Conservation (phyloP, 2,329 filamentous ascomycete species). For the Botrytis galanthina region DNA sequence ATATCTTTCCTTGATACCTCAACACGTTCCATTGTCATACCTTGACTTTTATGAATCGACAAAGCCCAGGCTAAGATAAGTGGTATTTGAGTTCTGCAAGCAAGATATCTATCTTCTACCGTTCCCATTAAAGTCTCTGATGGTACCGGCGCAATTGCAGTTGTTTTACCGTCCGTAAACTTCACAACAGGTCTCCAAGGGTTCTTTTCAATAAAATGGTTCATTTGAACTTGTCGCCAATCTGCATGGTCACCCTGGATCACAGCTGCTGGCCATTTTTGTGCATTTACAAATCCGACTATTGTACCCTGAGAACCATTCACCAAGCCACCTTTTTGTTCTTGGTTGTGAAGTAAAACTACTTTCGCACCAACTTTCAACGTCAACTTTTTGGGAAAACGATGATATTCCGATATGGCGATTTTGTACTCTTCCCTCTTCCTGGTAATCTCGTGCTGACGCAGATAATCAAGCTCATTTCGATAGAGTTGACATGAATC, state of each 20-base stretch:
- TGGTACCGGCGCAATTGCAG: slow-evolving; percentile 22
- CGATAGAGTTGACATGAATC: slow-evolving; percentile 15
- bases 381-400: slow-evolving; percentile 23
- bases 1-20: slow-evolving; percentile 32
- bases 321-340: slow-evolving; percentile 27
- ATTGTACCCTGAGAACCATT: slow-evolving; percentile 36
- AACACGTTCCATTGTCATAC: slow-evolving; percentile 60
- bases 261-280: neutral
- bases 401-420: slow-evolving; percentile 26
- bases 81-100: slow-evolving; percentile 52
- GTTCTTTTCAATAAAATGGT: slow-evolving; percentile 8
- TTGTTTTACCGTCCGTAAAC: slow-evolving; percentile 26
- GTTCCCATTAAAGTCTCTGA: slow-evolving; percentile 22
- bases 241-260: neutral
- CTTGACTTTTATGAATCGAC: slow-evolving; percentile 95
- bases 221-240: slow-evolving; percentile 1
- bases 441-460: slow-evolving; percentile 6
- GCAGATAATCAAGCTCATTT: neutral
- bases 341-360: slow-evolving; percentile 31
- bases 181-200: slow-evolving; percentile 24
- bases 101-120: slow-evolving; percentile 24
- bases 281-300: slow-evolving; percentile 26
- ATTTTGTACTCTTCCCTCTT: slow-evolving; percentile 22
- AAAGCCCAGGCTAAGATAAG: slow-evolving; percentile 92
- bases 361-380: slow-evolving; percentile 35